Conservation (phyloP, 768 basidiomycete genomes). For the Terana coerulea region DNA sequence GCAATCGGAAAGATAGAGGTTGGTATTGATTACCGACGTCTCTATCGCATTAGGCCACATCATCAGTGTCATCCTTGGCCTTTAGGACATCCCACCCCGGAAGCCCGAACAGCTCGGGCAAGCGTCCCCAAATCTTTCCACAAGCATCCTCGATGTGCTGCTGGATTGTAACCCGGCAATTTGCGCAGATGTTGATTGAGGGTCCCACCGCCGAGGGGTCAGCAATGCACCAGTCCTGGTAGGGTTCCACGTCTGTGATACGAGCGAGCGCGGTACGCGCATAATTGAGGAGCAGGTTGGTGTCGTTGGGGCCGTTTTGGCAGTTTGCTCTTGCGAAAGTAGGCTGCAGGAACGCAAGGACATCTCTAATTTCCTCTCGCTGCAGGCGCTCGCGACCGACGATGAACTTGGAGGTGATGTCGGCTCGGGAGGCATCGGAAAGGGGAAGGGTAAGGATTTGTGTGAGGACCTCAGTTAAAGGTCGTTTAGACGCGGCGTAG, state of each 20-base stretch:
- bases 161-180: not conserved
- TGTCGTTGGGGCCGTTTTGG: not conserved
- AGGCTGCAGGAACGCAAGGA: constrained; percentile 1
- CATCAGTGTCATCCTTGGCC: not conserved
- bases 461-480: not conserved
- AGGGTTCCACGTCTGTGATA: not conserved
- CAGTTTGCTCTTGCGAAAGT: not conserved
- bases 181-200: not conserved
- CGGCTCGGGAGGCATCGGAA: not conserved
- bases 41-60: too few species aligned
- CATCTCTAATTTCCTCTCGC: not conserved
- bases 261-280: not conserved
- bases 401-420: not conserved
- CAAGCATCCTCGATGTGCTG: not conserved
- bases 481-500: constrained; percentile 9
- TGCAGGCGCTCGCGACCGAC: constrained; percentile 1
- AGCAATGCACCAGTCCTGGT: not conserved
- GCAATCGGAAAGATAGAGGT: too few species aligned
- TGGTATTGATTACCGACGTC: too few species aligned
- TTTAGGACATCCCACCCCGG: not conserved
- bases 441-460: not conserved
- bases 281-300: not conserved
- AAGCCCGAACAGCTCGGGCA: constrained; percentile 1
- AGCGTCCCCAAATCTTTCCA: not conserved
- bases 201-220: not conserved